Evolutionary conservation across 371 early-diverging fungal genomes (phyloP).

Genomic region (Basidiobolus meristosporus): DNA sequence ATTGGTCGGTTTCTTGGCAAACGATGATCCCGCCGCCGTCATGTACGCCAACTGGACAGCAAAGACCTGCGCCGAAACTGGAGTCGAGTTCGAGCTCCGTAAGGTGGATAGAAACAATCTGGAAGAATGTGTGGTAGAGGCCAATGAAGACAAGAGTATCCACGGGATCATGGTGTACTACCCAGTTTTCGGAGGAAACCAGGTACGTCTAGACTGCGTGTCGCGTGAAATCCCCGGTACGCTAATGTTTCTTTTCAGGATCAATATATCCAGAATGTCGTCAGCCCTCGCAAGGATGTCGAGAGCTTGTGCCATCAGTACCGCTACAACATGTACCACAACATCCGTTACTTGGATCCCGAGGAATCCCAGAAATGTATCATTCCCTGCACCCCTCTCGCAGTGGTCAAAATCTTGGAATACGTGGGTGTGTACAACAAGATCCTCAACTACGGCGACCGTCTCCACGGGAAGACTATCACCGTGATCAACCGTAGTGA

Average conservation of each 20-base stretch:
- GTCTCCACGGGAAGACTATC: constrained; percentile 84
- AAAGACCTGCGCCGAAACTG: constrained; percentile 80
- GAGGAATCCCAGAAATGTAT: constrained; percentile 74
- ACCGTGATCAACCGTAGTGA: constrained; percentile 89
- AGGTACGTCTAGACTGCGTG: constrained; percentile 17
- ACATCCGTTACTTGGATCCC: constrained; percentile 76
- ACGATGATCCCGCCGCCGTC: constrained; percentile 79
- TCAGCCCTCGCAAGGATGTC: constrained; percentile 79
- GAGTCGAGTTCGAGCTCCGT: constrained; percentile 78
- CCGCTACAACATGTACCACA: constrained; percentile 87
- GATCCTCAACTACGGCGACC: constrained; percentile 78
- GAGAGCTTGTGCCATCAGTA: constrained; percentile 89
- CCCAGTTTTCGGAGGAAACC: constrained; percentile 82
- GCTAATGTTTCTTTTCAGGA: constrained; percentile 27
- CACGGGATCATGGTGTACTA: constrained; percentile 93
- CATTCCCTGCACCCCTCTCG: constrained; percentile 90
- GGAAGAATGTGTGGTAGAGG: constrained; percentile 66
- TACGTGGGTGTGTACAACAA: constrained; percentile 71
- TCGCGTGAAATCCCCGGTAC: not conserved
- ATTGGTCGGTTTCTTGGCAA: constrained; percentile 88
- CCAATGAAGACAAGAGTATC: constrained; percentile 63
- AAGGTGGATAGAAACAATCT: constrained; percentile 61
- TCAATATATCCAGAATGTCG: constrained; percentile 78
- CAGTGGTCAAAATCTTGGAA: constrained; percentile 62
- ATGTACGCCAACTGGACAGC: constrained; percentile 82